Percentiles rank a stretch among this genome's conserved stretches.
phyloP scores from a whole-genome alignment of 306 rosid genomes.

The Mucuna pruriens region DNA sequence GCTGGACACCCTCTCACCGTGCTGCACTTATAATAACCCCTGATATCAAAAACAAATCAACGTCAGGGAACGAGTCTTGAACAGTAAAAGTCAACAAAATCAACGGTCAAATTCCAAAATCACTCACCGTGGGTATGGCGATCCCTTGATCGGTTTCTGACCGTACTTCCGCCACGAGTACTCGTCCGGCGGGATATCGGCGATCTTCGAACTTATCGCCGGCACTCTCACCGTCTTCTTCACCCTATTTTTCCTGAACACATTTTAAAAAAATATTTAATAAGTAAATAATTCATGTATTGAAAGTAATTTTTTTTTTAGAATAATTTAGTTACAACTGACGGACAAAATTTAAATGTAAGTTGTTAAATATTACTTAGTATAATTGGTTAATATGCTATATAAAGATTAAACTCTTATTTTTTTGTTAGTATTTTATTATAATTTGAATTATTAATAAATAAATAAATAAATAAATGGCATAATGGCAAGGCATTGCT shows the following conservation, averaged over 20 bases:
- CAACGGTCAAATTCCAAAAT: not conserved
- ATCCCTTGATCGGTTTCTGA: constrained; percentile 94
- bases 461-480: no score
- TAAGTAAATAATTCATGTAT: no score
- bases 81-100: not conserved
- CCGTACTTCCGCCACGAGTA: constrained; percentile 95
- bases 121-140: constrained; percentile 84
- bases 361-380: no score
- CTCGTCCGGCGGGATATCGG: constrained; percentile 92
- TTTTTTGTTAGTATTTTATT: no score
- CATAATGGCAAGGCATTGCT: not conserved
- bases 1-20: constrained; percentile 93
- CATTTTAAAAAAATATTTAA: not conserved
- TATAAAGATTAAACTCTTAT: no score
- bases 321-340: no score
- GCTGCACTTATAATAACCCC: constrained; percentile 93
- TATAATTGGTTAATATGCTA: no score
- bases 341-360: no score
- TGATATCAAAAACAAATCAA: constrained; percentile 22
- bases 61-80: constrained; percentile 1
- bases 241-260: constrained; percentile 75
- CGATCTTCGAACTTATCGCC: constrained; percentile 87
- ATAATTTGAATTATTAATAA: not conserved
- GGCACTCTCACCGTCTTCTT: constrained; percentile 82
- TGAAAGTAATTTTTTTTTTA: no score